Conservation (phyloP, 2,329 filamentous ascomycete genomes). For the Sporothrix humicola region DNA sequence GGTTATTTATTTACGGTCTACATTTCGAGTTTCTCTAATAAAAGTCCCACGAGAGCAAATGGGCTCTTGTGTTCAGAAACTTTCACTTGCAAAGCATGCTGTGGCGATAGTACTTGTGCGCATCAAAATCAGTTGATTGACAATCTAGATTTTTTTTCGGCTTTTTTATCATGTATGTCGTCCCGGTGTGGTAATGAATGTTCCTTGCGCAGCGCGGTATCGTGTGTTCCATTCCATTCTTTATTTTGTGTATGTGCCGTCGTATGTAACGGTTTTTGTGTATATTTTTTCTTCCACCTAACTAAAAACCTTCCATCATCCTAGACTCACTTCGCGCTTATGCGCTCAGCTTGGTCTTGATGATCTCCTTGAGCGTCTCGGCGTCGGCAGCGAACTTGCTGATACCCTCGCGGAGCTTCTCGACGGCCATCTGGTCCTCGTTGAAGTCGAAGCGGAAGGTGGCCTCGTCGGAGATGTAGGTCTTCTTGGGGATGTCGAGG, state of each 20-base stretch:
- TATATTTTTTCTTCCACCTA: conserved; percentile 7
- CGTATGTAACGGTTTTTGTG: neutral
- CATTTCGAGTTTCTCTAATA: neutral
- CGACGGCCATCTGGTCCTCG: conserved; percentile 98
- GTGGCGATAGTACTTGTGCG: neutral
- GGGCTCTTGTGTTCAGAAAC: neutral
- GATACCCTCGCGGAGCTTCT: conserved; percentile 99
- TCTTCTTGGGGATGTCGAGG: conserved; percentile 84
- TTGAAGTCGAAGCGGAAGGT: conserved; percentile 99
- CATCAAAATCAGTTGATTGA: neutral
- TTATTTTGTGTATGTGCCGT: conserved; percentile 12
- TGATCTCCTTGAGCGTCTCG: conserved; percentile 87
- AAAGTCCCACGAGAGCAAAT: neutral
- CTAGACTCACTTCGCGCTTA: conserved; percentile 28
- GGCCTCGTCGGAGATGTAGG: conserved; percentile 88
- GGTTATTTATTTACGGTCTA: neutral
- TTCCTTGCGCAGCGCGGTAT: neutral
- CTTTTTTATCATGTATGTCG: neutral
- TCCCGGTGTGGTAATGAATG: neutral
- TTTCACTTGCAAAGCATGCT: neutral
- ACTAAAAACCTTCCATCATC: neutral
- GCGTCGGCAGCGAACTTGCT: conserved; percentile 98
- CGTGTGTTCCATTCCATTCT: conserved; percentile 20
- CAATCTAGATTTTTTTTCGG: conserved; percentile 11
- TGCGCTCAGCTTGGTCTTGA: conserved; percentile 77